phyloP scores from a whole-genome alignment of 2,329 filamentous ascomycete genomes.

The Hymenoscyphus scutula region DNA sequence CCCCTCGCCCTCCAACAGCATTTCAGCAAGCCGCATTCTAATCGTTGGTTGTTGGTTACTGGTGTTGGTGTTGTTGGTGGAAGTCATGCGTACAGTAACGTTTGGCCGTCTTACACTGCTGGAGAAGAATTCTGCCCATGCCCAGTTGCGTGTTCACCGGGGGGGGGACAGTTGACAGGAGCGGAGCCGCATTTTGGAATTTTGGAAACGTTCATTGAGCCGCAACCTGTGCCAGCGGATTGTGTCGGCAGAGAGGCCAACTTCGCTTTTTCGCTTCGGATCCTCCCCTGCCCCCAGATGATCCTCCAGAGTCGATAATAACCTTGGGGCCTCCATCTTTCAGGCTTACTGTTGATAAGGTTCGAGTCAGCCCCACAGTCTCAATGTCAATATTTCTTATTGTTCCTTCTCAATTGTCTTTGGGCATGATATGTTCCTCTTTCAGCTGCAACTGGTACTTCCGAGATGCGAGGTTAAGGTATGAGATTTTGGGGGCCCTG shows the following conservation, averaged over 20 bases:
- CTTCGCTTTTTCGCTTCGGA: neutral
- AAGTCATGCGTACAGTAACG: no score
- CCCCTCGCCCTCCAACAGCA: no score
- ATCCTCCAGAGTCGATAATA: neutral
- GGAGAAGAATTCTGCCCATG: no score
- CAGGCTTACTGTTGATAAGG: neutral
- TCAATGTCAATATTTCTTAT: neutral
- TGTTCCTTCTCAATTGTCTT: neutral
- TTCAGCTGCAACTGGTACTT: neutral
- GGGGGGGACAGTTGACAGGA: no score
- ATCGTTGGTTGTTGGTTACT: no score
- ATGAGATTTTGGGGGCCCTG: neutral
- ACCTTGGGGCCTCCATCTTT: neutral
- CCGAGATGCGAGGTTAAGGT: neutral
- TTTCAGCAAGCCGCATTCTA: no score
- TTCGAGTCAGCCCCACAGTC: neutral
- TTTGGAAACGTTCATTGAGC: no score
- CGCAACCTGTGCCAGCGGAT: neutral
- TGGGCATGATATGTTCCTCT: neutral
- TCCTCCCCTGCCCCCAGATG: no score
- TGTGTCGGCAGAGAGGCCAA: neutral
- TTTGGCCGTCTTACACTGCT: no score
- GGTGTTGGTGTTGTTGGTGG: no score
- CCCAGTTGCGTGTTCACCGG: no score
- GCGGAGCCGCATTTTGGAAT: no score